Evolutionary conservation across 345 rosid genomes (phyloP), one percentile per base, ranked within the genome.

Genomic region (Populus simonii): DNA sequence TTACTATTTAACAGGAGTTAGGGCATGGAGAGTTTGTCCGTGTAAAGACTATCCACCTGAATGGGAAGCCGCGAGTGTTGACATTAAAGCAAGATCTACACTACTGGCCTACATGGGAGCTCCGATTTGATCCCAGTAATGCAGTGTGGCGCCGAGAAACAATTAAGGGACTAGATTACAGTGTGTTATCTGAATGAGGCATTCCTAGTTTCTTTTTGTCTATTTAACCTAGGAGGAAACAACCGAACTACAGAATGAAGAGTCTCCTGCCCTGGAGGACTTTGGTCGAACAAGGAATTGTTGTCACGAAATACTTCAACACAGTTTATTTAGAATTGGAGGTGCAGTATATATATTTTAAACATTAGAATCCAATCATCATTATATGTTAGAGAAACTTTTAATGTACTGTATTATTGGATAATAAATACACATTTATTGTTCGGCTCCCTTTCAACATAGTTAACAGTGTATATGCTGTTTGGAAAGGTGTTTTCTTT

Each of bases 51-150:
- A 86, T 96, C 68, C 96, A 91, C 88, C 89, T 96, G 38, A 89
- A 90, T 73, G 98, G 97, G 77, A 92, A 92, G 88, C 99, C 99
- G 55, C 87, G 94, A 71, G 97, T 96, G 25, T 71, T 92, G 70
- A 91, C 98, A 13, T 78, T 96, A 79, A 96, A 96, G 88, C 97
- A 96, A 80, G 99, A 93, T 87, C 86, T 96, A 67, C 98, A 93
- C 82, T 93, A 96, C 75, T 96, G 97, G 99, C 96, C 97, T 23
- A 91, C 96, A 17, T 93, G 98, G 98, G 94, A 91, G 84, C 83
- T 92, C 79, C 88, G 89, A 77, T 96, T 93, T 73, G 93, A 96
- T 73, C 93, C 98, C 7, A 87, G 83, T 70, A 83, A 86, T 31
- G 92, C 93, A 74, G 82, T 87, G 70, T 96, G 99, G 99, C 88